Base-by-base conservation (phyloP, 768 basidiomycete species). In the Mycena maculata region DNA sequence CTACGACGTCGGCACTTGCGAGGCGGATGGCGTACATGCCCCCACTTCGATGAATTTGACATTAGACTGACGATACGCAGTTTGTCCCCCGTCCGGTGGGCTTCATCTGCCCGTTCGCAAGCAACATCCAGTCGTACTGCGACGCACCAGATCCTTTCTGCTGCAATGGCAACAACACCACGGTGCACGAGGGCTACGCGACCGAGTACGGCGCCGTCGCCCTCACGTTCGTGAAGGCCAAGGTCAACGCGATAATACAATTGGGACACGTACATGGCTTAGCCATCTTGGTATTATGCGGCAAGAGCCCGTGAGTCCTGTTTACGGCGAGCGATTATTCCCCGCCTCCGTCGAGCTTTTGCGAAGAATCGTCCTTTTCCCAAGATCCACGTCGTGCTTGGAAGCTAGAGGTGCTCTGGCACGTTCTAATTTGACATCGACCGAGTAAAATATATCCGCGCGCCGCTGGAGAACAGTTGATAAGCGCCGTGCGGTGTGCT, bases 321-420 rank as follows among this genome's bases (percentile, higher is more conserved):
- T n/a, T n/a, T n/a, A n/a, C n/a, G n/a, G n/a, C n/a, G n/a, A n/a
- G n/a, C n/a, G n/a, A n/a, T 90, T 92, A 65, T 97, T 95, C 4
- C 98, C 97, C 8, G 98, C 82, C 74, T 98, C 96, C 4, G 96
- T 98, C 6, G 93, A 86, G 3, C 90, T 93, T 69, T 92, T 93
- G 96, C 72, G 71, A 85, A 94, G 71, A 90, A 88, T 39, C 93
- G 82, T 7, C 93, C 88, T 61, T 86, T 87, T 77, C 98, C 96
- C 85, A 39, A 99, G 76, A 72, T 98, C 95, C 13, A 96, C 86
- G 68, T 93, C 92, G 11, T 84, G 85, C 12, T 79, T 76, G 52
- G 81, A 76, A 1, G 90, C 87, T 8, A 89, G 76, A 0, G 85
- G 80, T 38, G 87, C 84, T 8, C 82, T 80, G 16, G 89, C 84